These are phyloP conservation scores for Poronia punctata DNA, from an alignment of 495 filamentous ascomycete species.

Conservation along the genomic window DNA sequence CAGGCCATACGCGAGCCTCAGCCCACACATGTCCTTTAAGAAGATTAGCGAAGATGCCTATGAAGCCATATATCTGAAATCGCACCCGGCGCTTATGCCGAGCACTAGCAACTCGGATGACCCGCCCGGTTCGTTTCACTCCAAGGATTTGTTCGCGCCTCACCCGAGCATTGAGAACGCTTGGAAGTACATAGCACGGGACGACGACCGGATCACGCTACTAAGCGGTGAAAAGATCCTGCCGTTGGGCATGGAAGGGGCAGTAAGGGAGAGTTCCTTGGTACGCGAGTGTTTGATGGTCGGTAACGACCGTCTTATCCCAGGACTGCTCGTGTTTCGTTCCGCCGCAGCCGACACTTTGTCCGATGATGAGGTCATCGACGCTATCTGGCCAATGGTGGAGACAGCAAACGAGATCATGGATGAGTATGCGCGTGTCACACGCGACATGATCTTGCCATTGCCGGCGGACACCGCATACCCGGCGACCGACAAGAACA, in stretches of 20 bases:
- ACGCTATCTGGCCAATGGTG: constrained; percentile 42
- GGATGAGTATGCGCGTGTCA: constrained; percentile 49
- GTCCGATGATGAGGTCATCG: constrained; percentile 36
- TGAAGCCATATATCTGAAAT: constrained; percentile 49
- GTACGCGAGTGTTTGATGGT: constrained; percentile 17
- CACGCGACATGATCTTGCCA: constrained; percentile 45
- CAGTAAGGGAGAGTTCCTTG: constrained; percentile 35
- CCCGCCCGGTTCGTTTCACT: constrained; percentile 49
- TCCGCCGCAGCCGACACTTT: constrained; percentile 25
- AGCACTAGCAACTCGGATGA: constrained; percentile 48
- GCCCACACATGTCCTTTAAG: constrained; percentile 44
- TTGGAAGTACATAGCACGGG: constrained; percentile 58
- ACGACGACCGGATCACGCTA: constrained; percentile 59
- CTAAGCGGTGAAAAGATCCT: constrained; percentile 64
- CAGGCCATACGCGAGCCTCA: constrained; percentile 39
- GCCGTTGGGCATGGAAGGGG: constrained; percentile 55
- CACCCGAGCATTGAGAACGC: constrained; percentile 51
- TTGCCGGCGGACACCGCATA: constrained; percentile 37
- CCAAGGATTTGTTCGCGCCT: constrained; percentile 53
- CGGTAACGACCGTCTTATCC: constrained; percentile 34
- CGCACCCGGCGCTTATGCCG: constrained; percentile 53
- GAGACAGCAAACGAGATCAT: constrained; percentile 41
- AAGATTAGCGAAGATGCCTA: constrained; percentile 37
- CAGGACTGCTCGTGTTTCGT: constrained; percentile 43
- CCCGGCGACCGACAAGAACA: constrained; percentile 49